Evolutionary conservation across 2,329 filamentous ascomycete genomes (phyloP).

Genomic region (Cyphellophora attinorum): DNA sequence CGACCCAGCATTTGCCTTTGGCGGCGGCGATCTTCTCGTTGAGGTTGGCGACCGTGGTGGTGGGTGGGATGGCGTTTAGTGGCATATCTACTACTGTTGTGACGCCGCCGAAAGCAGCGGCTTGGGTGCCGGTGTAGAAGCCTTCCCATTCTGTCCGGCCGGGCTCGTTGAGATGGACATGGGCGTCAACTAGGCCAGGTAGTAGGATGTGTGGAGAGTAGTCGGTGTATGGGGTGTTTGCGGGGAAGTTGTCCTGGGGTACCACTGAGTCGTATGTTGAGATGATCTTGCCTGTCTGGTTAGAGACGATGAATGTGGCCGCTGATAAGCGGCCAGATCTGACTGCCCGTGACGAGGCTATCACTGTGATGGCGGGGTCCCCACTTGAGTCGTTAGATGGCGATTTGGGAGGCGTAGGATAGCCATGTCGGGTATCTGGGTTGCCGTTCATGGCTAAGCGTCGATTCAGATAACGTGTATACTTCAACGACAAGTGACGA

Average conservation of each 20-base stretch:
- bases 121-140: slow-evolving; percentile 87
- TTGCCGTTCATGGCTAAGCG: slow-evolving; percentile 11
- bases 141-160: slow-evolving; percentile 97
- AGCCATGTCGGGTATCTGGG: slow-evolving; percentile 10
- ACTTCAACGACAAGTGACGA: no score
- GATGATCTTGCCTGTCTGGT: slow-evolving; percentile 72
- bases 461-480: not conserved
- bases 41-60: slow-evolving; percentile 75
- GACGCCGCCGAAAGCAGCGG: slow-evolving; percentile 89
- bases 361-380: slow-evolving; percentile 54
- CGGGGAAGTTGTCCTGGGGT: slow-evolving; percentile 65
- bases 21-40: slow-evolving; percentile 79
- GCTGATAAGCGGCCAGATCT: slow-evolving; percentile 67
- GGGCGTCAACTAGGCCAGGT: slow-evolving; percentile 88
- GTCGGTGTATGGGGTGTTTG: slow-evolving; percentile 65
- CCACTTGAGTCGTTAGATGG: slow-evolving; percentile 10
- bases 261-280: slow-evolving; percentile 64
- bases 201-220: slow-evolving; percentile 77
- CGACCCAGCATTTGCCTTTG: slow-evolving; percentile 86
- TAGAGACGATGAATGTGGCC: slow-evolving; percentile 74
- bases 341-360: slow-evolving; percentile 76
- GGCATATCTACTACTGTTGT: slow-evolving; percentile 98
- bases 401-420: slow-evolving; percentile 17
- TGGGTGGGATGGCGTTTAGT: slow-evolving; percentile 90
- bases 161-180: slow-evolving; percentile 95